phyloP scores from a whole-genome alignment of 805 yeast genomes.

The Lipomyces chichibuensis region DNA sequence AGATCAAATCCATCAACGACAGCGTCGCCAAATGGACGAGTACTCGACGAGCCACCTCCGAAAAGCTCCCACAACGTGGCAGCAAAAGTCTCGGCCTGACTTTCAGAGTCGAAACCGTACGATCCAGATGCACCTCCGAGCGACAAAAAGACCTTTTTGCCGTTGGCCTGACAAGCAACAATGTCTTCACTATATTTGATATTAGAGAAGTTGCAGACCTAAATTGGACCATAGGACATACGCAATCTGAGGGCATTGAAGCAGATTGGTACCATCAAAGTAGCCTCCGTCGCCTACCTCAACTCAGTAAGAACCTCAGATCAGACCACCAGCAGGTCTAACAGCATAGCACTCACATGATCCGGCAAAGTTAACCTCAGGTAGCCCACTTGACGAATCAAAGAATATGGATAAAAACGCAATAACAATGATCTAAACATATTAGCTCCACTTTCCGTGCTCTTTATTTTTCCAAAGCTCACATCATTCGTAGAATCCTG shows the following conservation, averaged over 20 bases:
- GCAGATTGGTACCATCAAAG: constrained; percentile 47
- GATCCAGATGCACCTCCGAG: constrained; percentile 71
- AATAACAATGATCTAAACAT: constrained; percentile 45
- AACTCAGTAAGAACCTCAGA: neutral
- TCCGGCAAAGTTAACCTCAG: constrained; percentile 60
- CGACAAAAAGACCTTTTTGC: constrained; percentile 76
- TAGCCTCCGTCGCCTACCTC: constrained; percentile 36
- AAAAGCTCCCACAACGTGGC: constrained; percentile 56
- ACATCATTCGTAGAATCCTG: constrained; percentile 66
- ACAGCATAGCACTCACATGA: constrained; percentile 45
- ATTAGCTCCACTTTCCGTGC: neutral
- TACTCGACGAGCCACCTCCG: constrained; percentile 54
- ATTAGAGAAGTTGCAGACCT: neutral
- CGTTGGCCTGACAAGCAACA: constrained; percentile 71
- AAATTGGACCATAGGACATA: constrained; percentile 32
- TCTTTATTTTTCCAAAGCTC: constrained; percentile 51
- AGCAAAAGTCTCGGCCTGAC: constrained; percentile 63
- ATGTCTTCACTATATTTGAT: constrained; percentile 17
- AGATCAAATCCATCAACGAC: constrained; percentile 83
- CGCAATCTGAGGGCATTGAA: constrained; percentile 55
- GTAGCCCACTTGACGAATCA: constrained; percentile 35
- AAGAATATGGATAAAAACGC: constrained; percentile 67
- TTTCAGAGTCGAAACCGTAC: constrained; percentile 57
- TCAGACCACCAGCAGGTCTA: neutral
- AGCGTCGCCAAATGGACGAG: constrained; percentile 67